Evolutionary conservation across 257 asterid species (phyloP).

Genomic region (Apocynum venetum): DNA sequence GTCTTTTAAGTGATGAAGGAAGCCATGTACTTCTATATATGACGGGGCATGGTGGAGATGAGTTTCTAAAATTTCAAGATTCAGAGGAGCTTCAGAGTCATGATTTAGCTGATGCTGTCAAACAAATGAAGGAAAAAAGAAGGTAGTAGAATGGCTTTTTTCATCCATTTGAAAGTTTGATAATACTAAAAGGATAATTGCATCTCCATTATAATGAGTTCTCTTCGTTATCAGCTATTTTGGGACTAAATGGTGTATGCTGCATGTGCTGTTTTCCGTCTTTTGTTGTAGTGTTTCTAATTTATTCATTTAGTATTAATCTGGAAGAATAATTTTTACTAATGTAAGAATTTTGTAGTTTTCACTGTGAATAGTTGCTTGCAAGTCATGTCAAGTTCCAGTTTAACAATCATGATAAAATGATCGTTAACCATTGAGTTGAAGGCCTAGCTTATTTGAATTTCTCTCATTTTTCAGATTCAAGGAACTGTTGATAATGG

Average conservation of each 20-base stretch:
- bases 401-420: not conserved
- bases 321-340: not conserved
- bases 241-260: not conserved
- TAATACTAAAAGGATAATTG: not conserved
- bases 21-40: conserved; percentile 92
- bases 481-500: conserved; percentile 97
- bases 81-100: conserved; percentile 98
- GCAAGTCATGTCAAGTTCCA: not conserved
- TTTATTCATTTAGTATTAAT: not conserved
- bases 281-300: not conserved
- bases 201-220: not conserved
- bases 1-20: conserved; percentile 97
- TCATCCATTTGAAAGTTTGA: not conserved
- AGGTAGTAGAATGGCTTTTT: conserved; percentile 37
- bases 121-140: conserved; percentile 97
- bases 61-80: conserved; percentile 97
- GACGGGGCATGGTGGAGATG: conserved; percentile 99
- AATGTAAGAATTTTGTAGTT: not conserved
- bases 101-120: conserved; percentile 96
- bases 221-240: not conserved
- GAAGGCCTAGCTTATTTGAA: conserved; percentile 9
- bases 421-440: no score
- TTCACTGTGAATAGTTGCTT: not conserved
- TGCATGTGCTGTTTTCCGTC: not conserved
- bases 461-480: conserved; percentile 52